Evolutionary conservation across 768 basidiomycete species (phyloP), one percentile per base, ranked within the genome.

Genomic region (Pleurotus citrinopileatus): DNA sequence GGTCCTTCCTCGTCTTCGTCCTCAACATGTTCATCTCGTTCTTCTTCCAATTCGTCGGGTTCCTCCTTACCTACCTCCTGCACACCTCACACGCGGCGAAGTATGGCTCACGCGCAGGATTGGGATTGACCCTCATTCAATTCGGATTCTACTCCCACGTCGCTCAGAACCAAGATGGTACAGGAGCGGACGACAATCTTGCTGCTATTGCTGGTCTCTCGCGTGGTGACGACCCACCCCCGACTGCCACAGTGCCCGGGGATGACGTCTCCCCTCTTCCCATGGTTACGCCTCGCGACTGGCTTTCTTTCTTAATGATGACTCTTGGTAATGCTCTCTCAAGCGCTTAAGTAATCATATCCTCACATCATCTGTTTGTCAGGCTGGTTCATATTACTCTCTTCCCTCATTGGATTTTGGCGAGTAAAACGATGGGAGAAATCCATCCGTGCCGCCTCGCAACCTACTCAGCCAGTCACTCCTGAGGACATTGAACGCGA

Each of bases 41-140:
- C 73, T 93, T 94, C 73, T 98, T 99, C 87, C 94, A 98, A 71
- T 95, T 98, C 68, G 81, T 96, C 63, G 95, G 92, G 48, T 94
- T 91, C 77, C 70, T 89, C 55, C 80, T 99, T 72, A 97, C 95
- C 1, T 97, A 94, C 63, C 85, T 98, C 61, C 84, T 98, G 2
- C 89, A 91, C 70, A 86, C 86, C 10, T 88, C 94, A 1, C 95
- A 98, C 65, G 93, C 97, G 0, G 91, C 89, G 56, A 95, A 94
- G 68, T 91, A 82, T 65, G 97, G 97, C 46, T 93, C 92, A 13
- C 87, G 93, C 40, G 94, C 93, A 0, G 96, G 96, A 26, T 83
- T 99, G n/a, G 96, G 96, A 15, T 78, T 97, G 61, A 98, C 93
- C 0, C 75, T 98, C 56, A 95, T 98, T 58, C 96, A 98, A 64